phyloP scores from a whole-genome alignment of 176 grass and related monocot species.

The Eragrostis nindensis region DNA sequence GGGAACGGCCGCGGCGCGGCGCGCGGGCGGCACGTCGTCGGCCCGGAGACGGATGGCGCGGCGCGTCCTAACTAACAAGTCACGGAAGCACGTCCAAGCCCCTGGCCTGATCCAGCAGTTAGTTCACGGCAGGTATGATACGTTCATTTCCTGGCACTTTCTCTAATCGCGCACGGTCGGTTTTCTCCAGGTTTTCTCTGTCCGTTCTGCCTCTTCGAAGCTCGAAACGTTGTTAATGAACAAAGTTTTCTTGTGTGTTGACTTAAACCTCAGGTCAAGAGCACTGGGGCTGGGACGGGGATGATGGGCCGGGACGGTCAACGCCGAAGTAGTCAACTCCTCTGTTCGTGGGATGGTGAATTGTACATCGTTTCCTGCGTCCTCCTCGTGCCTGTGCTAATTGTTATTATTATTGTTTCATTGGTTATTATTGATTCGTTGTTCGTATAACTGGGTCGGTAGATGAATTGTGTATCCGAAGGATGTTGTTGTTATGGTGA shows the following conservation, averaged over 20 bases:
- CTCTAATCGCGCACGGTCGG: neutral
- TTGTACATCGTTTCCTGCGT: too few species aligned
- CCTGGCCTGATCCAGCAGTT: neutral
- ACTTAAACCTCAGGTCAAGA: neutral
- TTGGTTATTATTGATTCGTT: neutral
- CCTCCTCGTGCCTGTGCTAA: too few species aligned
- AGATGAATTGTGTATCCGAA: neutral
- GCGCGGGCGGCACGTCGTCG: slow-evolving; percentile 1
- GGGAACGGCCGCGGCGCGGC: neutral
- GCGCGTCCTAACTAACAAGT: neutral
- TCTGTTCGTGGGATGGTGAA: neutral
- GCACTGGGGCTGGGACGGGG: neutral
- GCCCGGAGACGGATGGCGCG: slow-evolving; percentile 21
- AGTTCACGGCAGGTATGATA: neutral
- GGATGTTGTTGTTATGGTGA: neutral
- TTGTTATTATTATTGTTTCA: neutral
- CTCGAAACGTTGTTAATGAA: neutral
- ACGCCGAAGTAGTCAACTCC: neutral
- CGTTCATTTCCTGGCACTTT: neutral
- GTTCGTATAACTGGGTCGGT: neutral
- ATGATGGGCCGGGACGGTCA: neutral
- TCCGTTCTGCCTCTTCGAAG: neutral
- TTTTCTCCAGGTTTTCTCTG: neutral
- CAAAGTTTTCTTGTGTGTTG: neutral
- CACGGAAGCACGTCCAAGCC: neutral